These are phyloP conservation scores for Pulveroboletus sp. DNA, from an alignment of 768 basidiomycete genomes.

Conservation along the genomic window DNA sequence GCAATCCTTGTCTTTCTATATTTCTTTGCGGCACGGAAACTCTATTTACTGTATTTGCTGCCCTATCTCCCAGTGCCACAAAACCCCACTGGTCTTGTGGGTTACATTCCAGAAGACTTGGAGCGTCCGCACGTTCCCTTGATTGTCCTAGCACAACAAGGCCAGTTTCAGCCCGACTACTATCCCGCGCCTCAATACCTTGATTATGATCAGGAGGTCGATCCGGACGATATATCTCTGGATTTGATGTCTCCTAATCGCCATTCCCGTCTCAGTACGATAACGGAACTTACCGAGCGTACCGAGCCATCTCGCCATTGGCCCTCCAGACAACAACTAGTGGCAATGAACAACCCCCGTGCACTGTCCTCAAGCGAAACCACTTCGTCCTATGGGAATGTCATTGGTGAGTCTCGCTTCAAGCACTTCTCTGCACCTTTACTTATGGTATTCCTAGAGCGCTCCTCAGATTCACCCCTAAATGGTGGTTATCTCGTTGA, in stretches of 20 bases:
- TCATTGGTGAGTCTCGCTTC: constrained; percentile 45
- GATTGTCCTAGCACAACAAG: constrained; percentile 58
- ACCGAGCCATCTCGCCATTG: constrained; percentile 53
- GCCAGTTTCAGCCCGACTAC: constrained; percentile 33
- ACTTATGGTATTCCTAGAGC: constrained; percentile 18
- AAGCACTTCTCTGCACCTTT: not conserved
- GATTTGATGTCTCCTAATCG: constrained; percentile 31
- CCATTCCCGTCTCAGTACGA: constrained; percentile 50
- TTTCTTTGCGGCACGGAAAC: constrained; percentile 10
- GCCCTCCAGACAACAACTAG: constrained; percentile 39
- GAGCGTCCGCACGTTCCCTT: constrained; percentile 51
- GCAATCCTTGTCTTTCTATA: constrained; percentile 26
- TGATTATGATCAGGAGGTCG: constrained; percentile 21
- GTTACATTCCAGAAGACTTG: constrained; percentile 23
- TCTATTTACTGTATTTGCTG: constrained; percentile 20
- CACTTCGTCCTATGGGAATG: constrained; percentile 59
- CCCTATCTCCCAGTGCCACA: constrained; percentile 17
- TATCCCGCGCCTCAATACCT: constrained; percentile 22
- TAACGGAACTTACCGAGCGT: constrained; percentile 62
- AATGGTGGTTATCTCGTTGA: constrained; percentile 28
- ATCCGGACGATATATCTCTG: constrained; percentile 28
- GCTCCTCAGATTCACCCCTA: constrained; percentile 1
- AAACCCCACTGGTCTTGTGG: constrained; percentile 15
- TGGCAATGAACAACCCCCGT: constrained; percentile 37
- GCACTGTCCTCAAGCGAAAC: constrained; percentile 31